These are phyloP conservation scores for Backusella sp. DNA, from an alignment of 192 early-diverging fungal species.

Conservation along the genomic window DNA sequence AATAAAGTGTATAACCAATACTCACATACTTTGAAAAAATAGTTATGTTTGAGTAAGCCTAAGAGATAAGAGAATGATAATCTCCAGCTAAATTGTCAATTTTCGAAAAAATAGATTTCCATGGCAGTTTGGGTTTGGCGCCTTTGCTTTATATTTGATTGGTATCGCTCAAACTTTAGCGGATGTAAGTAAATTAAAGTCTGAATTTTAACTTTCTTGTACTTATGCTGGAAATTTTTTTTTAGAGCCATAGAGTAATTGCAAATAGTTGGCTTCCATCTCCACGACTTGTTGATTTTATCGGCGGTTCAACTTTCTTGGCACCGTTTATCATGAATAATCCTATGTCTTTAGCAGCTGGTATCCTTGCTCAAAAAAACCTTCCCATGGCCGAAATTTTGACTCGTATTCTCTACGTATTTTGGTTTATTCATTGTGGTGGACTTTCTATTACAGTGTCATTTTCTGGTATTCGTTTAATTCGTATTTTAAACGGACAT, in stretches of 20 bases:
- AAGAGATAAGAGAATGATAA: not conserved
- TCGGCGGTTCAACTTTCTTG: conserved; percentile 19
- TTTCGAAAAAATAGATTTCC: conserved; percentile 2
- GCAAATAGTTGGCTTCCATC: conserved; percentile 33
- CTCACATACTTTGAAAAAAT: not conserved
- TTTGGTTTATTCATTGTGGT: conserved; percentile 32
- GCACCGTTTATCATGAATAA: conserved; percentile 31
- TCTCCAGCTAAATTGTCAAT: not conserved
- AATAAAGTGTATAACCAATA: not conserved
- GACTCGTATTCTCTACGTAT: conserved; percentile 20
- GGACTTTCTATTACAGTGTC: conserved; percentile 11
- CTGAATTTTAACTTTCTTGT: not conserved
- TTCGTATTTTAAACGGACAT: conserved; percentile 17
- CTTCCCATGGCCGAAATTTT: conserved; percentile 15
- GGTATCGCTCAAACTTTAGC: conserved; percentile 33
- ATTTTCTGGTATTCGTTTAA: conserved; percentile 20
- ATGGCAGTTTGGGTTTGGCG: conserved; percentile 34
- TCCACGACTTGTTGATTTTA: conserved; percentile 22
- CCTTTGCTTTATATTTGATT: conserved; percentile 30
- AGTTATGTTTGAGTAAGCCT: conserved; percentile 8
- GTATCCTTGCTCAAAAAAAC: conserved; percentile 13
- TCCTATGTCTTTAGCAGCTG: conserved; percentile 20
- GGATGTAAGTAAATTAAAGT: conserved; percentile 10
- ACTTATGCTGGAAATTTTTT: not conserved
- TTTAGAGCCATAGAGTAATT: conserved; percentile 32